Percentiles rank a stretch among this genome's conserved stretches.
These are phyloP conservation scores for Simplicillium aogashimaense DNA, from an alignment of 2,329 filamentous ascomycete species.

Conservation along the genomic window DNA sequence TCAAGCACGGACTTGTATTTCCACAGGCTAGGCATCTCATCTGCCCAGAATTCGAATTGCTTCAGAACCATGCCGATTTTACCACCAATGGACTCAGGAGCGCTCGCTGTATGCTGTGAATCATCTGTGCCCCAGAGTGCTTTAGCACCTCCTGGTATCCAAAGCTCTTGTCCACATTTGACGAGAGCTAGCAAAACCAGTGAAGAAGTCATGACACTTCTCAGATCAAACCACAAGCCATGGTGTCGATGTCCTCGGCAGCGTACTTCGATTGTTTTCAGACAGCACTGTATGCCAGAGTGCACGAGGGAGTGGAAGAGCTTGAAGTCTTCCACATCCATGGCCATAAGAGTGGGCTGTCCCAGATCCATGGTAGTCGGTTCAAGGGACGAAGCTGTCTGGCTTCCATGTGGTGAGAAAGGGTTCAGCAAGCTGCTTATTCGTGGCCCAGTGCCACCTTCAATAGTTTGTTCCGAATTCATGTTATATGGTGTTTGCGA, in stretches of 20 bases:
- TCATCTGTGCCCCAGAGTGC: constrained; percentile 8
- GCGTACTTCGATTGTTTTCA: constrained; percentile 13
- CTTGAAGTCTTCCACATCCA: constrained; percentile 9
- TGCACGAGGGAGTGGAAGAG: constrained; percentile 9
- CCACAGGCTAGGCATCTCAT: constrained; percentile 9
- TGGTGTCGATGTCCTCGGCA: constrained; percentile 13
- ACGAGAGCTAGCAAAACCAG: constrained; percentile 10
- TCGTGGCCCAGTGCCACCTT: neutral
- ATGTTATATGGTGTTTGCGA: neutral
- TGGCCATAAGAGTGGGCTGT: neutral
- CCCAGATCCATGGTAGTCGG: neutral
- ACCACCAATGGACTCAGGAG: constrained; percentile 7
- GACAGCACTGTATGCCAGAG: constrained; percentile 11
- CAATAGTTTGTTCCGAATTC: neutral
- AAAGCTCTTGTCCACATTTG: constrained; percentile 9
- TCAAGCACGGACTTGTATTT: constrained; percentile 9
- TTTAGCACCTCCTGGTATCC: constrained; percentile 11
- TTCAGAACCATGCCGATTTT: constrained; percentile 10
- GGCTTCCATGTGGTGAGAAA: constrained; percentile 3
- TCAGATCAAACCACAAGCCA: constrained; percentile 15
- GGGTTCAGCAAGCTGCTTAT: constrained; percentile 10
- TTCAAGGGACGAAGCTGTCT: neutral
- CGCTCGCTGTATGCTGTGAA: constrained; percentile 5
- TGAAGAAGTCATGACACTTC: constrained; percentile 11
- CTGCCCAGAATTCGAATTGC: constrained; percentile 12